phyloP scores from a whole-genome alignment of 164 flowering plant species.

The Aristolochia californica region DNA sequence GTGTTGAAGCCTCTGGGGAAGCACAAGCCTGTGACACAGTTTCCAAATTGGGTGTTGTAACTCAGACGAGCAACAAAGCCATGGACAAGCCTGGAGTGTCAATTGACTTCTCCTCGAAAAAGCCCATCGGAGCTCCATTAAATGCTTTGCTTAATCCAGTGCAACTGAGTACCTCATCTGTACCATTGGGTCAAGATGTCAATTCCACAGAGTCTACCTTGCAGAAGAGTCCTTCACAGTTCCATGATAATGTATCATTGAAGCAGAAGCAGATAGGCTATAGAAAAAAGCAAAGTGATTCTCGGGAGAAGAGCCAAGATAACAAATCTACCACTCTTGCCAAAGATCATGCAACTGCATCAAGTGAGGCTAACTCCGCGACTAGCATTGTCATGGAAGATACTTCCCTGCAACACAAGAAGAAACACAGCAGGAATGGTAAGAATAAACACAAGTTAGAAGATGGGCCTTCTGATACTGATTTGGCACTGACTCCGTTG shows the following conservation, averaged over 20 bases:
- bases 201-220: conserved; percentile 7
- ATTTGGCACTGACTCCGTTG: conserved; percentile 14
- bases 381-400: conserved; percentile 21
- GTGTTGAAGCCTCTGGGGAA: too few species aligned
- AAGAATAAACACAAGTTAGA: conserved; percentile 59
- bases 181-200: conserved; percentile 17
- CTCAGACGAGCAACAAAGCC: conserved; percentile 11
- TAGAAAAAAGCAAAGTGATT: conserved; percentile 40
- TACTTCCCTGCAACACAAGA: conserved; percentile 32
- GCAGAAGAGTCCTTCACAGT: conserved; percentile 13
- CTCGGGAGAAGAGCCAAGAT: conserved; percentile 20
- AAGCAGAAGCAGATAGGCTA: conserved; percentile 41
- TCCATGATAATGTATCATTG: conserved; percentile 18
- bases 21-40: too few species aligned
- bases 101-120: conserved; percentile 10
- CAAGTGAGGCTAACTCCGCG: conserved; percentile 18
- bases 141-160: conserved; percentile 14
- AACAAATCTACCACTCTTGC: conserved; percentile 18
- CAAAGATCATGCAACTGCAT: conserved; percentile 12
- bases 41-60: not conserved
- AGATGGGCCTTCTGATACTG: conserved; percentile 18
- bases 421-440: conserved; percentile 35
- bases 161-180: conserved; percentile 11
- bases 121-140: conserved; percentile 13
- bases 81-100: conserved; percentile 13